Evolutionary conservation across 176 grass and related monocot species (phyloP).

Genomic region (Saccharum officinarum): DNA sequence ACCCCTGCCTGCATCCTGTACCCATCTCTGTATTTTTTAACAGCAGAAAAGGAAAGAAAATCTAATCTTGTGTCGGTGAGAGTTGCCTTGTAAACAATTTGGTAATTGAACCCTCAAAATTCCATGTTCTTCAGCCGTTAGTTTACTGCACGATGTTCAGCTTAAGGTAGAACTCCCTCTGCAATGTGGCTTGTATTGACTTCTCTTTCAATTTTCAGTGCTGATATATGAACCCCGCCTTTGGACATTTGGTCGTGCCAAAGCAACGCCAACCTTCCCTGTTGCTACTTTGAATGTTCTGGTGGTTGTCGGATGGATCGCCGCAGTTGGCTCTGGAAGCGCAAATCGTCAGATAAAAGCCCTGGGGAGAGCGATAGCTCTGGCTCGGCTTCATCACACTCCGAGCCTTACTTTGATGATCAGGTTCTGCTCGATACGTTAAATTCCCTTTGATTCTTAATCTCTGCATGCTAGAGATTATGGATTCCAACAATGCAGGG

Average conservation of each 20-base stretch:
- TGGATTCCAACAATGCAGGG: not conserved
- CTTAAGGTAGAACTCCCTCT: not conserved
- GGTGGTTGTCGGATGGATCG: slow-evolving; percentile 48
- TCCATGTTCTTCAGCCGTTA: not conserved
- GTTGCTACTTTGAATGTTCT: slow-evolving; percentile 28
- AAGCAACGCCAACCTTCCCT: not conserved
- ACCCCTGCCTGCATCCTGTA: not conserved
- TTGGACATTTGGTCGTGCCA: not conserved
- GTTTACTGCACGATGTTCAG: not conserved
- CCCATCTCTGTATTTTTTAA: not conserved
- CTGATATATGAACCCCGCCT: slow-evolving; percentile 6
- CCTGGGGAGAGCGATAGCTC: slow-evolving; percentile 49
- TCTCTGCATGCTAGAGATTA: not conserved
- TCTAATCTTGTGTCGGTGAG: not conserved
- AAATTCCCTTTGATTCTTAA: not conserved
- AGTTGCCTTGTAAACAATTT: not conserved
- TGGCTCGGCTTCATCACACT: slow-evolving; percentile 33
- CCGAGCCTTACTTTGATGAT: slow-evolving; percentile 19
- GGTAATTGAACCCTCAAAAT: not conserved
- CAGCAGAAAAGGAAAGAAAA: not conserved
- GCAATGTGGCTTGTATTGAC: not conserved
- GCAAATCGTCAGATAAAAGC: slow-evolving; percentile 55
- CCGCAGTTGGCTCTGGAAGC: slow-evolving; percentile 51
- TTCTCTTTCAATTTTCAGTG: slow-evolving; percentile 29
- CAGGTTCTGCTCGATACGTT: slow-evolving; percentile 52